phyloP scores from a whole-genome alignment of 2,329 filamentous ascomycete species.

The Fusarium proliferatum region DNA sequence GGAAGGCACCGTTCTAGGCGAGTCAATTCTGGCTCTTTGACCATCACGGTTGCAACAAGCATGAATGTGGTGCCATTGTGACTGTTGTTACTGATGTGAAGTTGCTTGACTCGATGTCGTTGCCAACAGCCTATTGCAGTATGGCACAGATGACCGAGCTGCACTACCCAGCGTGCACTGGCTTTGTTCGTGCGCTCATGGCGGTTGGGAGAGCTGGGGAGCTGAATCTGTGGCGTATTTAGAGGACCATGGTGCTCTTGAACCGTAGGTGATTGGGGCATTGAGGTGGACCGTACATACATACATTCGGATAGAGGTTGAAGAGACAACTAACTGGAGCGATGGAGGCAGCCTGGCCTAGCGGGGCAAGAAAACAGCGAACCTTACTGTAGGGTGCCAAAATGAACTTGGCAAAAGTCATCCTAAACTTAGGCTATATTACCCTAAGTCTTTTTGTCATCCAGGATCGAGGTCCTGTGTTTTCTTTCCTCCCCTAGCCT shows the following conservation, averaged over 20 bases:
- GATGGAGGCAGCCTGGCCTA: conserved; percentile 3
- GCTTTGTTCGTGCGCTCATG: conserved; percentile 26
- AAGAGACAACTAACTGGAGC: not conserved
- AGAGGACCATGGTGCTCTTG: conserved; percentile 12
- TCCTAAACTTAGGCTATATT: too few relatives aligned
- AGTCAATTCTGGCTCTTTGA: conserved; percentile 26
- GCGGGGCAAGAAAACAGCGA: too few relatives aligned
- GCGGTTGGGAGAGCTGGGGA: conserved; percentile 14
- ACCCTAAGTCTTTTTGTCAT: too few relatives aligned
- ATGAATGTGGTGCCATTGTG: conserved; percentile 21
- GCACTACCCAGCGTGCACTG: conserved; percentile 28
- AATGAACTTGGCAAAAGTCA: too few relatives aligned
- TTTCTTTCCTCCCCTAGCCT: not conserved
- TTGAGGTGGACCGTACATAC: not conserved
- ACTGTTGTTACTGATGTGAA: conserved; percentile 12
- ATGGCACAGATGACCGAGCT: conserved; percentile 30
- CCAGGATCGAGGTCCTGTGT: too few relatives aligned
- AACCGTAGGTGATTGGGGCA: not conserved
- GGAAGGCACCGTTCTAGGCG: conserved; percentile 27
- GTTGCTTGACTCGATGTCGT: conserved; percentile 34
- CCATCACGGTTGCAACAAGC: conserved; percentile 6
- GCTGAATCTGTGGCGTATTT: conserved; percentile 33
- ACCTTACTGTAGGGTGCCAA: too few relatives aligned
- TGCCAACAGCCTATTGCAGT: conserved; percentile 18
- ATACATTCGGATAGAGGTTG: not conserved